Base-by-base conservation (phyloP, 192 early-diverging fungal genomes). In the Funneliformis mosseae region DNA sequence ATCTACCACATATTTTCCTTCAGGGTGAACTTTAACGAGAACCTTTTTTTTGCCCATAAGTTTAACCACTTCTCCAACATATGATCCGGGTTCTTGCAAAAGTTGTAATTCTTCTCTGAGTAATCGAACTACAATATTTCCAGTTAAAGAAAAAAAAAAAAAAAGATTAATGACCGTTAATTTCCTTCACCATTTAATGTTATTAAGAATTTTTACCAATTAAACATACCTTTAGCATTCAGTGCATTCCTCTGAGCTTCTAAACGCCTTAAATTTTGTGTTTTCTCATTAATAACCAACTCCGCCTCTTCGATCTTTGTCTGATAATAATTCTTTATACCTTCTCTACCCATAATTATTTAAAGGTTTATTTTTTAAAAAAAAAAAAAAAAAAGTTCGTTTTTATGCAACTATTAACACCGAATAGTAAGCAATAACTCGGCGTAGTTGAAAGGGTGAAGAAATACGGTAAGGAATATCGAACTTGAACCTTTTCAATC, bases 1-100 rank as follows among this genome's bases (percentile, higher is more conserved):
- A 80, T 99, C 97, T 25, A 98, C 97, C 7, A 99, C 97, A 83
- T 97, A 96, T 89, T 98, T 99, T 75, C 98, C 98, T 83, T 99
- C 98, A 27, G 96, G 96, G 84, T 97, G 93, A 21, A 97, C 91
- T 91, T 95, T 95, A 74, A 96, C 92, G 5, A 94, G 88, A 28
- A 94, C 94, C 86, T 98, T 97, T 76, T 96, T 97, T 90, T 98
- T 98, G 82, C 97, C 98, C 92, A 99, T 99, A 45, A 98, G 87
- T 84, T 99, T 99, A 42, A 98, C 93, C 10, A 99, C 97, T 87
- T 99, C 98, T 77, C 95, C 98, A 61, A 98, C 96, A 84, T 95
- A 96, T 23, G 94, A 94, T 10, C 96, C 96, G 38, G 96, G 96
- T 81, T 99, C 98, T 84, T 99, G 98, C 14, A 99, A 89, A 75